Evolutionary conservation across 192 early-diverging fungal species (phyloP).

Genomic region (Coemansia sp.): DNA sequence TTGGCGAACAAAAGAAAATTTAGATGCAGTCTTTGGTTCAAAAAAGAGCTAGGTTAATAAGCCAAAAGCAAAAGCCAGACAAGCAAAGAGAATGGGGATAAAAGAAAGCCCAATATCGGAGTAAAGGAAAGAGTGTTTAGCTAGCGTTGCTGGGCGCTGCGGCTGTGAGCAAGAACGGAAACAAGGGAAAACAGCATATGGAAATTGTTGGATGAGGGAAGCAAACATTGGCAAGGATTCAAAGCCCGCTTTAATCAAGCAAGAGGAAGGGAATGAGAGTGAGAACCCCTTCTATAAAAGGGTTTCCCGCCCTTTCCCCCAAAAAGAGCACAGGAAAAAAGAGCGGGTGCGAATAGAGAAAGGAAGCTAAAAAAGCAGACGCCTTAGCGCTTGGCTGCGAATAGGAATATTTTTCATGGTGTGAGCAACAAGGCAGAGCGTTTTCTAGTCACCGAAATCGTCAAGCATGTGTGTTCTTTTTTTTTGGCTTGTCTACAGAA

Average conservation of each 20-base stretch:
- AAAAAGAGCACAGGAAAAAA: constrained; percentile 12
- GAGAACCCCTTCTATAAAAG: constrained; percentile 8
- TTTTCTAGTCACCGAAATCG: too few species aligned
- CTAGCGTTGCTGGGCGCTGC: neutral
- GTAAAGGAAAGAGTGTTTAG: neutral
- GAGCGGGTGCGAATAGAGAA: neutral
- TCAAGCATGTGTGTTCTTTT: too few species aligned
- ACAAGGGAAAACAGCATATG: neutral
- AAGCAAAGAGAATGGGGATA: constrained; percentile 4
- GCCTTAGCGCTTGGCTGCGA: neutral
- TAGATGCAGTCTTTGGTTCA: neutral
- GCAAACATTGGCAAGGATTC: constrained; percentile 17
- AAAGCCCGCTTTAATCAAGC: constrained; percentile 47
- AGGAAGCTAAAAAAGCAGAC: neutral
- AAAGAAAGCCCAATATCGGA: neutral
- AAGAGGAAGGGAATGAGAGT: constrained; percentile 2
- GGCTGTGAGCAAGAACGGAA: neutral
- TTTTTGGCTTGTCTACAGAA: neutral
- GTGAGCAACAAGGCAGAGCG: neutral
- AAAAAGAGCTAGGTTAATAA: neutral
- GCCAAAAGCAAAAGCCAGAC: constrained; percentile 2
- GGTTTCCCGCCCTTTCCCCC: neutral
- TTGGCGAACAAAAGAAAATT: constrained; percentile 1
- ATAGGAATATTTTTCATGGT: neutral
- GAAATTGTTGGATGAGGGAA: constrained; percentile 22